phyloP scores from a whole-genome alignment of 2,329 filamentous ascomycete genomes.

The Aspergillus neotritici region DNA sequence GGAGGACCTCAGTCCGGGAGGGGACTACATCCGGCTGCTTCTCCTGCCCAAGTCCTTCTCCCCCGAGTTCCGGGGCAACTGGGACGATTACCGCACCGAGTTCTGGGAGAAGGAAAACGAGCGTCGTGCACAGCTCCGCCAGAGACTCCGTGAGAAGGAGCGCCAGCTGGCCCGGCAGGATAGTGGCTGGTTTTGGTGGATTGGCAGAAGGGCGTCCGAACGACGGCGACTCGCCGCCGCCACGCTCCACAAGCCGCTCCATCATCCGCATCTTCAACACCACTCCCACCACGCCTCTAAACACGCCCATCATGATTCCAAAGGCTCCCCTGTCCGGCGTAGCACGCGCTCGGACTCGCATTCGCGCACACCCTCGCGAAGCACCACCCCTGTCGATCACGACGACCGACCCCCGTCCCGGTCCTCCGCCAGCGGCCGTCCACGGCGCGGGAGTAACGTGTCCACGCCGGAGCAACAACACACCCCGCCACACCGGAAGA shows the following conservation, averaged over 20 bases:
- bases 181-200: slow-evolving; percentile 79
- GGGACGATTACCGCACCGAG: slow-evolving; percentile 88
- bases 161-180: slow-evolving; percentile 61
- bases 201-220: slow-evolving; percentile 41
- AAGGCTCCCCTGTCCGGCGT: slow-evolving; percentile 24
- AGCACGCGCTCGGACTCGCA: slow-evolving; percentile 36
- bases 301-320: slow-evolving; percentile 26
- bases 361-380: slow-evolving; percentile 40
- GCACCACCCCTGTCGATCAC: slow-evolving; percentile 34
- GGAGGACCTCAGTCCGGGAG: slow-evolving; percentile 83
- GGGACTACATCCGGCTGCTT: slow-evolving; percentile 85
- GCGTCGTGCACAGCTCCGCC: slow-evolving; percentile 66
- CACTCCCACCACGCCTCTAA: slow-evolving; percentile 25
- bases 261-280: slow-evolving; percentile 23
- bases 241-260: slow-evolving; percentile 23
- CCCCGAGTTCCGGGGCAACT: slow-evolving; percentile 89
- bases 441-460: slow-evolving; percentile 33
- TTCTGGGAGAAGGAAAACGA: slow-evolving; percentile 98
- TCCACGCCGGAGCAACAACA: slow-evolving; percentile 27
- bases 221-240: slow-evolving; percentile 26
- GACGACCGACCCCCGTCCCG: slow-evolving; percentile 35
- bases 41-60: slow-evolving; percentile 92
- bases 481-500: slow-evolving; percentile 26
- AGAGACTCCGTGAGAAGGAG: slow-evolving; percentile 64
- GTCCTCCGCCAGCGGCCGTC: slow-evolving; percentile 27